phyloP scores from a whole-genome alignment of 768 basidiomycete genomes.

The Boletus eberwhitei region DNA sequence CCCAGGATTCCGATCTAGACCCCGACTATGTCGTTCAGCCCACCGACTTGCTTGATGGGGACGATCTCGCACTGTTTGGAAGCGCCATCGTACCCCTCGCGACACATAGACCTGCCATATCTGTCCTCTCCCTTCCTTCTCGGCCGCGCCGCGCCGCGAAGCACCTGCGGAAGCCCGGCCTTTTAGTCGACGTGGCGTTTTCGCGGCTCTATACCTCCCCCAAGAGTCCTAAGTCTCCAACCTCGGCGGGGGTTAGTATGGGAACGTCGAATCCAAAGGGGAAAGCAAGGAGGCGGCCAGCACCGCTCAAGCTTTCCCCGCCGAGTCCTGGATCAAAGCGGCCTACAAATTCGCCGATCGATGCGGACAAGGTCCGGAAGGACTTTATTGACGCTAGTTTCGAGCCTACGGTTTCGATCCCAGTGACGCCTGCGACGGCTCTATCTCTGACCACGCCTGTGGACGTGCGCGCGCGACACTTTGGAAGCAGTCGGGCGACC shows the following conservation, averaged over 20 bases:
- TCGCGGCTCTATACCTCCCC: constrained; percentile 5
- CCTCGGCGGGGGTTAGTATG: constrained; percentile 6
- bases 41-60: constrained; percentile 27
- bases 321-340: constrained; percentile 31
- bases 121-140: constrained; percentile 36
- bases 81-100: constrained; percentile 23
- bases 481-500: neutral
- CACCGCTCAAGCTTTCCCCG: constrained; percentile 39
- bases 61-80: constrained; percentile 36
- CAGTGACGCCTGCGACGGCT: constrained; percentile 1
- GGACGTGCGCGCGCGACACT: neutral
- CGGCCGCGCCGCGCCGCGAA: constrained; percentile 35
- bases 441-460: neutral
- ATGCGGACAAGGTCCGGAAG: constrained; percentile 32
- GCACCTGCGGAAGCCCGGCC: constrained; percentile 37
- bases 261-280: constrained; percentile 16
- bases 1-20: constrained; percentile 53
- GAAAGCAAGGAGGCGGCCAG: constrained; percentile 39
- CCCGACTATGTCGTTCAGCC: constrained; percentile 46
- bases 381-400: constrained; percentile 48
- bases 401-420: constrained; percentile 21
- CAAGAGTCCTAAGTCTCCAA: constrained; percentile 13
- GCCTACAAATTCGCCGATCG: constrained; percentile 36
- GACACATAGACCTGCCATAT: constrained; percentile 31
- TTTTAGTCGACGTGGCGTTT: constrained; percentile 33